Base-by-base conservation (phyloP, 2,329 filamentous ascomycete genomes). In the Verticillium nubilum region DNA sequence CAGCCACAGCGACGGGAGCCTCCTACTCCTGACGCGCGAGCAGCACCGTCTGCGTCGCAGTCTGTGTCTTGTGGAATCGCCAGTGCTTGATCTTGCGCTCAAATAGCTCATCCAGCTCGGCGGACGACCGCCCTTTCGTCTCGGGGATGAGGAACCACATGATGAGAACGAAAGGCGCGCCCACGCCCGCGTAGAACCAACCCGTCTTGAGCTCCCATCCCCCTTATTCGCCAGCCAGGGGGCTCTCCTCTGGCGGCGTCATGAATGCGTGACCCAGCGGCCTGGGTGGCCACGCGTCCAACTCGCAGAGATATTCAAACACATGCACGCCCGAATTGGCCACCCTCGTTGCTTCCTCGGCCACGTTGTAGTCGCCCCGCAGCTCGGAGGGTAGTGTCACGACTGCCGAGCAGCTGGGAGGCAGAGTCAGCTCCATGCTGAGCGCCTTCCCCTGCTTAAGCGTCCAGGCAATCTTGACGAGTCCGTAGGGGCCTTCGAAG, bases 181-280 rank as follows among this genome's bases (percentile, higher is more conserved):
- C 67, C 61, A 67, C 47, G 1, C 65, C 63, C 5, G 63, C 68
- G 52, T 69, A 73, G 23, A 74, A 67, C 58, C 69, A 72, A 7
- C 67, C 70, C 0, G 70, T 67, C 56, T 72, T 73, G 33, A 69
- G 66, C 0, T 67, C 67, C 70, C 69, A 73, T 50, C 69, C 66
- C n/a, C 17, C 12, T 31, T 25, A 56, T 35, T 56, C 54, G 23
- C 54, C 54, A 13, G 54, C 54, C 15, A 56, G 26, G 54, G 54
- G 33, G 10, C 33, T 47, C 23, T 47, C 54, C 54, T 56, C 35
- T 13, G 54, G 54, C 35, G 33, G 33, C 15, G 13, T 6, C 54
- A 56, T 56, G 54, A 56, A 56, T 1, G 54, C 25, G 19, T 56
- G 54, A 1, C 52, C 54, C 17, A 58, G 35, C 3, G 61, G 57